A percentile compares a stretch with the other conserved stretches of the same genome.
phyloP scores from a whole-genome alignment of 345 rosid genomes.

The Gynandropsis gynandra region DNA sequence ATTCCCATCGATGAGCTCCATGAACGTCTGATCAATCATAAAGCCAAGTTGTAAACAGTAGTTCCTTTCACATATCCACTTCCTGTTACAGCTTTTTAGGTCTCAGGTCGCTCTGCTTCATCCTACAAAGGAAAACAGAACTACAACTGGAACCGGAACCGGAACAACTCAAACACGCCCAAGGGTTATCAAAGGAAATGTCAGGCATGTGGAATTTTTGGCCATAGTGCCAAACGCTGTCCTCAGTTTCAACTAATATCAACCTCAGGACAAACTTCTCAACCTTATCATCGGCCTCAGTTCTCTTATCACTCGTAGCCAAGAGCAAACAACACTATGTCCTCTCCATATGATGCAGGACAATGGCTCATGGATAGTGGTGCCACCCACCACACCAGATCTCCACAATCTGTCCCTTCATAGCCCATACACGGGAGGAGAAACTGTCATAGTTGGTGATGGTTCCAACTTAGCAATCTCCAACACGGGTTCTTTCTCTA shows the following conservation, averaged over 20 bases:
- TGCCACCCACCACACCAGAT: not conserved
- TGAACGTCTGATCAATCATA: too few relatives aligned
- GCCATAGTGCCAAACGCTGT: not conserved
- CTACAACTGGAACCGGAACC: too few relatives aligned
- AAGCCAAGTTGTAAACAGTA: too few relatives aligned
- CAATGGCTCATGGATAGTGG: not conserved
- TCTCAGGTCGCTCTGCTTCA: too few relatives aligned
- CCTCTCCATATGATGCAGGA: not conserved
- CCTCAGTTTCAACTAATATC: not conserved
- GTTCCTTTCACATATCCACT: too few relatives aligned
- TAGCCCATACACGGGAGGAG: not conserved
- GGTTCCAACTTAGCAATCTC: not conserved
- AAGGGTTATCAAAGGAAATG: not conserved
- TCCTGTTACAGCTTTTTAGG: too few relatives aligned
- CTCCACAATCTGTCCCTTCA: not conserved
- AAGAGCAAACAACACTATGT: not conserved
- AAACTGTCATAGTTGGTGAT: not conserved
- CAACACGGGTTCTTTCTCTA: not conserved
- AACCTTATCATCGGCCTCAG: too few relatives aligned
- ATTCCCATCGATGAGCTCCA: too few relatives aligned
- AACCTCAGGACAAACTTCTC: not conserved
- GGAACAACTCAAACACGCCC: too few relatives aligned
- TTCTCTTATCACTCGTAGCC: not conserved
- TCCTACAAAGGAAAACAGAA: too few relatives aligned
- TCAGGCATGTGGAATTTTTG: not conserved